Base-by-base conservation (phyloP, 2,329 filamentous ascomycete species). In the Aspergillus awamori region DNA sequence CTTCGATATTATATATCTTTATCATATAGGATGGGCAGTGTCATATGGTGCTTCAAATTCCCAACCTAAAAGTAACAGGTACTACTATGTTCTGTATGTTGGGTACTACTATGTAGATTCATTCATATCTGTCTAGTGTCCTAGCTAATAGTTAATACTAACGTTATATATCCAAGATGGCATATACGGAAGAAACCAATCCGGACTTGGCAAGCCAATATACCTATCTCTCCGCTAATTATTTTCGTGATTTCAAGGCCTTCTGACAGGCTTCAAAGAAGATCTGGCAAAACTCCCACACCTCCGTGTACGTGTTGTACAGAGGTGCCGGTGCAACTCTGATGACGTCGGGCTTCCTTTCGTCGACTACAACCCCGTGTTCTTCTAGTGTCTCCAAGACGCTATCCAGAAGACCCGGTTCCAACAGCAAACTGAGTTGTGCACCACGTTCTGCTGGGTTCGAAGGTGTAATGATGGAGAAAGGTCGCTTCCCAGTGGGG, bases 281-380 rank as follows among this genome's bases (percentile, higher is more conserved):
- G 13, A 86, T 76, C 33, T 76, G 74, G 55, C 80, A 82, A 71
- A 91, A 91, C 15, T 77, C 74, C 79, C 78, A 87, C 6, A 93
- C 87, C 68, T 97, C 93, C 61, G 83, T 81, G 72, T 91, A 96
- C 0, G 85, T 87, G 70, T 94, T 94, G 77, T 96, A 97, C 66
- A 97, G 75, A 8, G 93, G 92, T 45, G 90, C 89, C 1, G 93
- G 93, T 2, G 93, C 92, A 1, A 96, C 87, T 1, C 93, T 82
- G 54, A 97, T 88, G 15, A 97, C 93, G 72, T 93, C 88, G 1
- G 93, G 93, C 74, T 91, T 91, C 61, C 93, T 82, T 82, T 95
- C 90, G 72, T 97, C 93, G 39, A 91, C 87, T 1, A 96, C 84
- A 2, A 95, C 87, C 1, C 89, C 90, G 1, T 85, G 83, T 11